A percentile compares a stretch with the other conserved stretches of the same genome.
Evolutionary conservation across 1,284 basidiomycete species (phyloP).

Genomic region (Tilletia walkeri): DNA sequence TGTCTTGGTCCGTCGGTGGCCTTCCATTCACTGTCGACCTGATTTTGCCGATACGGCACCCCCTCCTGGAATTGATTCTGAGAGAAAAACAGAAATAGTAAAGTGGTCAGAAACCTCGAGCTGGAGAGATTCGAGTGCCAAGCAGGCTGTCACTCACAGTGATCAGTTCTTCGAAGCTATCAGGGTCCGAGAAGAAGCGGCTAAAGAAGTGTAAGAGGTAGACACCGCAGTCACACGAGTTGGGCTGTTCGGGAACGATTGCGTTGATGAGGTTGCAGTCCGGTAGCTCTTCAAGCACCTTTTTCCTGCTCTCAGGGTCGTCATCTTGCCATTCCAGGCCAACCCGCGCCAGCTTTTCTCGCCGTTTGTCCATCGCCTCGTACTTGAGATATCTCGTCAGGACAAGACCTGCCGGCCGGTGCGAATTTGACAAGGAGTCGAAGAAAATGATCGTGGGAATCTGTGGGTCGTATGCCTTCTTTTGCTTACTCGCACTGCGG

Average conservation of each 20-base stretch:
- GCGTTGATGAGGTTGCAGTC: conserved; percentile 34
- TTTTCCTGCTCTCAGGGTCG: background rate
- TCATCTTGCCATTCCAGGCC: conserved; percentile 2
- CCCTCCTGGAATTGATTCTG: conserved; percentile 2
- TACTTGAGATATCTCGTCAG: conserved; percentile 70
- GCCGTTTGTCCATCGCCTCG: conserved; percentile 75
- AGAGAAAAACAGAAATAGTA: background rate
- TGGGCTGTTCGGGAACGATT: conserved; percentile 68
- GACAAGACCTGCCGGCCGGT: conserved; percentile 66
- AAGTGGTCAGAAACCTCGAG: background rate
- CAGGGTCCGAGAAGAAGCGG: conserved; percentile 46
- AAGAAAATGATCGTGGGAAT: conserved; percentile 56
- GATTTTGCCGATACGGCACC: background rate
- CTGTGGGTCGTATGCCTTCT: conserved; percentile 18
- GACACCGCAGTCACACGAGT: conserved; percentile 78
- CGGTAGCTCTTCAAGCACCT: conserved; percentile 23
- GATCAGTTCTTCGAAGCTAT: conserved; percentile 20
- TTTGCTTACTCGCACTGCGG: background rate
- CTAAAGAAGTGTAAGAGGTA: conserved; percentile 51
- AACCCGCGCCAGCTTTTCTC: conserved; percentile 55
- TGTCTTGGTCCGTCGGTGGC: conserved; percentile 29
- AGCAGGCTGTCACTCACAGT: background rate
- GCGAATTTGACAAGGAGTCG: conserved; percentile 76
- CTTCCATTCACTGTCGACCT: conserved; percentile 25
- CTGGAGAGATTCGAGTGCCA: background rate